Evolutionary conservation across 202 grass and related monocot genomes (phyloP).

Genomic region (Setaria viridis): DNA sequence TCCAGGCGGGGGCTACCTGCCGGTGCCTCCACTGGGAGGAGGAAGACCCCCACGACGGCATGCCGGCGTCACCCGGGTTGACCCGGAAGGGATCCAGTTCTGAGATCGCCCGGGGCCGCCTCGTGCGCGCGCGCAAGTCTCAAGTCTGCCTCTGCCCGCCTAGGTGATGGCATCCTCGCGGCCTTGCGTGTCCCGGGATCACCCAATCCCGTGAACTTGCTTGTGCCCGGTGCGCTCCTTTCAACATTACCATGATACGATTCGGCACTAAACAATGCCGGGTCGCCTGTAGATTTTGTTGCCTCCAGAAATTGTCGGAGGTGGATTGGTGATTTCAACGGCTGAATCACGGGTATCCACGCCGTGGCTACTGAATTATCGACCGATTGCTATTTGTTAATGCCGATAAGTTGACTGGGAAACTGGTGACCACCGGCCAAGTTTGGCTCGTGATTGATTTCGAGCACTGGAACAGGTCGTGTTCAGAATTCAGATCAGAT

Average conservation of each 20-base stretch:
- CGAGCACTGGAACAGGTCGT: not conserved
- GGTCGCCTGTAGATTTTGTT: constrained; percentile 8
- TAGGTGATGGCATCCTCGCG: constrained; percentile 10
- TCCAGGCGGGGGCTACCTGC: constrained; percentile 12
- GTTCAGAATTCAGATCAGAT: not conserved
- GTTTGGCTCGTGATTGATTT: not conserved
- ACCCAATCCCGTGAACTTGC: constrained; percentile 39
- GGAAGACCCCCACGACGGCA: not conserved
- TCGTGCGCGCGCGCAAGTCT: not conserved
- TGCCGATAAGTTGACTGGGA: not conserved
- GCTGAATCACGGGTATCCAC: not conserved
- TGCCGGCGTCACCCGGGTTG: constrained; percentile 15
- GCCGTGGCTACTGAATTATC: not conserved
- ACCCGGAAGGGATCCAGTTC: not conserved
- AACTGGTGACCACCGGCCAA: not conserved
- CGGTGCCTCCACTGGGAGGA: not conserved
- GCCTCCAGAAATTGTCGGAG: constrained; percentile 7
- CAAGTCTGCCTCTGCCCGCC: not conserved
- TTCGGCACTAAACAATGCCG: constrained; percentile 31
- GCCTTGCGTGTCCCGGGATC: constrained; percentile 17
- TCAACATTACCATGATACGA: constrained; percentile 10
- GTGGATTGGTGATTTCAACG: constrained; percentile 12
- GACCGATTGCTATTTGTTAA: not conserved
- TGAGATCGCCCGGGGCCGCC: no score
- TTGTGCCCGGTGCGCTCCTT: not conserved